Evolutionary conservation across 2,329 filamentous ascomycete species (phyloP), one percentile per base, ranked within the genome.

Genomic region (Alternaria incomplexa): DNA sequence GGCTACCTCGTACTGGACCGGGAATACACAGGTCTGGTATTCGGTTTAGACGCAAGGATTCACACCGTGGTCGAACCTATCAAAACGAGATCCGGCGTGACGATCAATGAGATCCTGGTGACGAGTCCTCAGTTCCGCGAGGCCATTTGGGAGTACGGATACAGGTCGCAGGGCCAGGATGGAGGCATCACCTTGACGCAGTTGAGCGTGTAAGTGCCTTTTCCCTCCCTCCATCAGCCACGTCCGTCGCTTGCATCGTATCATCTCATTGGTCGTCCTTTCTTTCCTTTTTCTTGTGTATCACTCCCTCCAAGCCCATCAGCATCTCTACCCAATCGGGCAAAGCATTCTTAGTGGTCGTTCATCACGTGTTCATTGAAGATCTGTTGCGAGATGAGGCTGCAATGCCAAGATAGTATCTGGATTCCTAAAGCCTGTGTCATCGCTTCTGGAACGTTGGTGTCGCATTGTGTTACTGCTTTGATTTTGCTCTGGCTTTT

Each of bases 1-100:
- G 96, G 96, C 65, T 99, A 98, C 81, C 89, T 98, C 48, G 95
- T 97, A 22, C 89, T 99, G 48, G 95, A 98, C 83, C 89, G 92
- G 64, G 85, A 87, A 64, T 93, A 97, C 81, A 96, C 91, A 4
- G 95, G 90, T 36, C 83, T 89, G 17, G 88, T 90, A 5, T 89
- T 90, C 71, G 88, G 87, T 30, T 84, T 90, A 54, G 84, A 89
- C 76, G 88, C 88, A 48, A 83, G 88, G 60, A 89, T 90, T 32
- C 88, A 90, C 75, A 85, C 88, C 46, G 78, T 85, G 64, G 84
- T 89, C 46, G 83, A 87, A 72, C 84, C 85, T 57, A 79, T 87
- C 64, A 82, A 80, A 58, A 85, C 88, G 15, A 88, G 85, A 65
- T 83, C 86, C 43, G 90, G 90, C 22, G 88, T 93, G 40, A 79